Conservation (phyloP, 83 land plant genomes). For the Picea mariana region DNA sequence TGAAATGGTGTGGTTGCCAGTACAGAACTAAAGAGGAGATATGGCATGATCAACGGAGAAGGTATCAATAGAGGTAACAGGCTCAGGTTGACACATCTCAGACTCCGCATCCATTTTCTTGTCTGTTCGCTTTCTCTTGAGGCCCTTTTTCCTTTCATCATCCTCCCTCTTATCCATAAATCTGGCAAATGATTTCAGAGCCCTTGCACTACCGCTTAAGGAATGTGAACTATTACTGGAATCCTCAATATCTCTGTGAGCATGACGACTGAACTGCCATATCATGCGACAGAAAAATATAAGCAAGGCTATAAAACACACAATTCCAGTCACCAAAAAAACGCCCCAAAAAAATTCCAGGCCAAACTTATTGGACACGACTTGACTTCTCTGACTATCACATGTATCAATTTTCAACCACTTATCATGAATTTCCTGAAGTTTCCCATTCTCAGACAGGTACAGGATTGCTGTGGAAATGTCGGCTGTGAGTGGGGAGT, state of each 20-base stretch:
- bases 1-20: too few species aligned
- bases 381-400: background rate
- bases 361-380: constrained; percentile 22
- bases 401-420: too few species aligned
- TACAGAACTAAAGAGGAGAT: too few species aligned
- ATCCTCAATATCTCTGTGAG: background rate
- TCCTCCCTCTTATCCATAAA: constrained; percentile 49
- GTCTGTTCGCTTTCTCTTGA: background rate
- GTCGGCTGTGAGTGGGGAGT: too few species aligned
- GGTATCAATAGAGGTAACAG: too few species aligned
- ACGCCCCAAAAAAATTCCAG: constrained; percentile 38
- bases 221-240: background rate
- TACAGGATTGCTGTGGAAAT: too few species aligned
- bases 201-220: constrained; percentile 20
- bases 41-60: too few species aligned
- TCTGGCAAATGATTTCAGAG: constrained; percentile 32
- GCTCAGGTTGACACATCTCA: too few species aligned
- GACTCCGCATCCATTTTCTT: too few species aligned
- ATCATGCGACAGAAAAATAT: constrained; percentile 20
- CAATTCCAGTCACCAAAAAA: constrained; percentile 31
- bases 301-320: constrained; percentile 14
- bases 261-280: constrained; percentile 24
- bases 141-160: background rate
- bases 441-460: too few species aligned
- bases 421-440: too few species aligned